Base-by-base conservation (phyloP, 768 basidiomycete species). In the Hygrophoropsis aurantiaca region DNA sequence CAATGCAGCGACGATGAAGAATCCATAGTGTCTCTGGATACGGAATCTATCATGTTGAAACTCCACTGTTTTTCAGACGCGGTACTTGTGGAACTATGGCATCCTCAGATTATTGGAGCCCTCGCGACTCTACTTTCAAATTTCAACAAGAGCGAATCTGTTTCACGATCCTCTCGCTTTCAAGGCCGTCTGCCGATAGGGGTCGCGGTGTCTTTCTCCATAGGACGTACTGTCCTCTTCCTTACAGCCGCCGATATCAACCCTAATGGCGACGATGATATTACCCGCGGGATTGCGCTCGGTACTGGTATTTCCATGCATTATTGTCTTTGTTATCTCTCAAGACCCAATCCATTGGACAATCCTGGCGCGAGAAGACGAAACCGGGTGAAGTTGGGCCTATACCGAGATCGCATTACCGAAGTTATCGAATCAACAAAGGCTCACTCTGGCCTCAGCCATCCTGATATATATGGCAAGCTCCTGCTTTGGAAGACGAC, bases 171-270 rank as follows among this genome's bases (percentile, higher is more conserved):
- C 18, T 42, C 50, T 21, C n/a, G 52, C 23, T 30, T 54, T 25
- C 41, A 70, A 4, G 61, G 72, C 41, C 54, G 61, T 25, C 64
- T 87, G 18, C 81, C 82, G 2, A 60, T 71, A 10, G 88, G 90
- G 2, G 52, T 85, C 24, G 71, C 75, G 5, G 55, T 75, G 19
- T 78, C 82, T 23, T 18, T 85, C 26, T 75, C 87, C 0, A 52
- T 94, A 36, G 78, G 74, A 1, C 78, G 79, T 27, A 68, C 87
- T 38, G 80, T 84, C 21, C 58, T 88, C 9, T 82, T 89, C 47
- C 60, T 92, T 42, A 87, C 89, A 6, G 80, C 85, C n/a, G 78
- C 78, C 27, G 94, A 95, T 61, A 74, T 93, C 44, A 90, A 90
- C 51, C 89, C 89, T 0, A 66, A 74, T 0, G 86, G 86, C 44